Evolutionary conservation across 495 filamentous ascomycete species (phyloP), one percentile per base, ranked within the genome.

Genomic region (Penicillium bovifimosum): DNA sequence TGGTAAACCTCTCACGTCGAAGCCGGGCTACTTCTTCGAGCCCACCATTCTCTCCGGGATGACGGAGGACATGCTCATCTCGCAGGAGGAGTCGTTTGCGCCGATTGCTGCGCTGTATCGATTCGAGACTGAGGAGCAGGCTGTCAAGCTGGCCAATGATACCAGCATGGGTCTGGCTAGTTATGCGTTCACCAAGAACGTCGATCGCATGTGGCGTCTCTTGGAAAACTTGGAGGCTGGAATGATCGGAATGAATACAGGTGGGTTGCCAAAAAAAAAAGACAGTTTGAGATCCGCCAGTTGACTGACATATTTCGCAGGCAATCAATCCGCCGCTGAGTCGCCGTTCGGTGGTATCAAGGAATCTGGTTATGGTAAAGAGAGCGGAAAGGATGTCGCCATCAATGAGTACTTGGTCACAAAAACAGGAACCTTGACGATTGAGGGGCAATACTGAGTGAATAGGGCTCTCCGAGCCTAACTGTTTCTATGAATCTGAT

Each of bases 321-420:
- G 78, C n/a, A 83, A 84, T 52, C 72, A 77, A 34, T 87, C 84
- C 0, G 80, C 85, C 0, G 83, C 85, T 2, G 86, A 90, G 59
- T 76, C 81, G 9, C 86, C 86, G 0, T 90, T 90, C 61, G 86
- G 86, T 14, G 86, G 86, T 0, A 85, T 87, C 54, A 90, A 90
- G 70, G 84, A 88, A 61, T 83, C 79, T 6, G 86, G 86, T 0
- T 87, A 87, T 58, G 86, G 86, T 9, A 90, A 90, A 69, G 86
- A 88, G 63, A 83, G 80, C 11, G 85, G 86, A 14, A 86, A 84
- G 62, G 85, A 87, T 48, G 82, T 86, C 24, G 85, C 85, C 3
- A 78, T 88, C 18, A 71, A 78, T 29, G 85, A 87, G 63, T 89
- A 86, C 50, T 64, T 88, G 63, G 76, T 88, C 20, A 85, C 83